Base-by-base conservation (phyloP, 495 filamentous ascomycete species). In the Pseudoneurospora amorphoporcata region DNA sequence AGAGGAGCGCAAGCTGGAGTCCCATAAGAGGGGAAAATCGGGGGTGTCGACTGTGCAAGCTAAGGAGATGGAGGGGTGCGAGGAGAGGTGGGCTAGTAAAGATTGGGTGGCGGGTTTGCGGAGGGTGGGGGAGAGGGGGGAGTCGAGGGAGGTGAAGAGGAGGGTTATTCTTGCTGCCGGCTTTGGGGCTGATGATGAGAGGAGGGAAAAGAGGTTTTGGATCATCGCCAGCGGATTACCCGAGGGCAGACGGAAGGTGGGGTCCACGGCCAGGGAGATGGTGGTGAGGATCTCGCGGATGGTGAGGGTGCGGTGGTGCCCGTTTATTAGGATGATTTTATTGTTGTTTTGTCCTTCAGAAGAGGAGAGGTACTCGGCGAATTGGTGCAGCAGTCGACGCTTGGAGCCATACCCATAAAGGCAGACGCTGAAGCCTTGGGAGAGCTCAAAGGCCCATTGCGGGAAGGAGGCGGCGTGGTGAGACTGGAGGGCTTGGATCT, bases 401-500 rank as follows among this genome's bases (percentile, higher is more conserved):
- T 98, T 99, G 45, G 92, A 94, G 7, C 95, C 95, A 75, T 92
- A 98, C 39, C 95, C 95, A 78, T 95, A 97, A 3, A 98, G 82
- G 76, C 96, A 95, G 72, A 97, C 86, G 78, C 92, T 97, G 85
- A 97, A 98, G 53, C 90, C 90, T 78, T 97, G 89, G 41, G 89
- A 86, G 29, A 98, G 87, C 82, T 99, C 96, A 76, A 98, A 99
- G 17, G 85, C 81, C 95, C 95, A 99, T 79, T 98, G 95, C 14
- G 90, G 86, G 79, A 97, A 98, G 17, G 91, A 92, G 47, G 90
- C 88, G 58, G 87, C 85, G 79, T 98, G 94, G 32, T 97, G 83
- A 23, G 90, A 86, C 71, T 90, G 84, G 38, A 99, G 85, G 71
- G 91, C 90, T 19, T 88, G 82, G 74, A 91, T 87, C 69, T 94